Base-by-base conservation (phyloP, 306 rosid species). In the Malus orientalis region DNA sequence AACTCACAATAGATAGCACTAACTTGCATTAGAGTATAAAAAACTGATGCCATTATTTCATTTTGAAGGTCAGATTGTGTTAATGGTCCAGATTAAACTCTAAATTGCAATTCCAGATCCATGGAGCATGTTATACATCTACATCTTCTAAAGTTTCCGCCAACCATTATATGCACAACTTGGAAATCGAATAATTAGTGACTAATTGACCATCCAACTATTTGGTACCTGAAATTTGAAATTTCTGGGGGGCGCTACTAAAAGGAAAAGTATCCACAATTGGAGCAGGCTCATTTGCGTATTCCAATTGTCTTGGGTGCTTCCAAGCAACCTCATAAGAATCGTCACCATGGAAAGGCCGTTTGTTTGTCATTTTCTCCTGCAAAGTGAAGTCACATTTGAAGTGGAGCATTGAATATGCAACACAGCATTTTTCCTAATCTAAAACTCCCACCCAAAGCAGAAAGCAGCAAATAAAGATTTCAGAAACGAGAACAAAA, bases 251-350 rank as follows among this genome's bases (percentile, higher is more conserved):
- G 59, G 38, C 70, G 72, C 62, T 66, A 27, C 30, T 63, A 33
- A 55, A 53, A n/a, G 60, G 44, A 73, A 65, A 68, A 33, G 42
- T 44, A 72, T 71, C 75, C 8, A 2, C 55, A 49, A 49, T 15
- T 49, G 20, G 55, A 49, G 55, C 20, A 49, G 55, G 8, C 77
- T 72, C 78, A 61, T 74, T 42, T 61, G 57, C 9, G 65, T 45
- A 42, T 76, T 83, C 86, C 69, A 71, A 42, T 36, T 67, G 79
- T 61, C 79, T 84, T 3, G 73, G 81, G 49, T 67, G 79, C 76
- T 79, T 84, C 44, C 57, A 76, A 73, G 87, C 68, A 67, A 80
- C 70, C 67, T 76, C 81, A 73, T 68, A 84, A 42, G 79, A 79
- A 80, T 74, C 76, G 74, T 80, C 76, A 25, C 51, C 81, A 60